Conservation (phyloP, 1,284 basidiomycete genomes). For the Ustanciosporium gigantosporum region DNA sequence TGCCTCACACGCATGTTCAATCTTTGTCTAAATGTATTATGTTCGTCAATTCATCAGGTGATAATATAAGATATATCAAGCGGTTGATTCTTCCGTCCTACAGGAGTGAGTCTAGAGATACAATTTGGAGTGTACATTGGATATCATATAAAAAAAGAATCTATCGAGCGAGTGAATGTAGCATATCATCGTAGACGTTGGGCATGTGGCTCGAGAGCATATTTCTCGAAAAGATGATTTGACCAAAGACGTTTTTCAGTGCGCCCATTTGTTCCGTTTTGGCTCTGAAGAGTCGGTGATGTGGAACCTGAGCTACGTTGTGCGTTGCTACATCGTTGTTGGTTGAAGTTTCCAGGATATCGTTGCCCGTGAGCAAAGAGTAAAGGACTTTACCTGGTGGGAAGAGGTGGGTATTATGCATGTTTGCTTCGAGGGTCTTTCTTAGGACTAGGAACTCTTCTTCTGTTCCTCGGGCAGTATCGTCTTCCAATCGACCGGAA, state of each 20-base stretch:
- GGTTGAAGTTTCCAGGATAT: slow-evolving; percentile 62
- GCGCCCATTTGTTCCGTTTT: slow-evolving; percentile 10
- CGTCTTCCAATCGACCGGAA: slow-evolving; percentile 16
- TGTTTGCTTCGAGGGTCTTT: slow-evolving; percentile 81
- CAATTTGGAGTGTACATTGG: too few species aligned
- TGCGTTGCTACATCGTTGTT: background rate
- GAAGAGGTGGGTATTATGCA: slow-evolving; percentile 74
- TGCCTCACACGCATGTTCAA: too few species aligned
- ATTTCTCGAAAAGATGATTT: slow-evolving; percentile 77
- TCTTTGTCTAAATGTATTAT: too few species aligned
- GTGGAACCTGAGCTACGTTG: slow-evolving; percentile 1
- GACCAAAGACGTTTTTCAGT: slow-evolving; percentile 69
- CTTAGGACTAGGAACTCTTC: slow-evolving; percentile 68
- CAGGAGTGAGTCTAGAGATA: too few species aligned
- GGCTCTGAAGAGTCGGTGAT: slow-evolving; percentile 22
- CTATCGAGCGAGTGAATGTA: slow-evolving; percentile 26
- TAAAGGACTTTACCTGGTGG: slow-evolving; percentile 79
- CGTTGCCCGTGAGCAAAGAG: slow-evolving; percentile 72
- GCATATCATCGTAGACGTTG: slow-evolving; percentile 61
- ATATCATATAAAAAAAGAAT: too few species aligned
- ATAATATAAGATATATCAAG: too few species aligned
- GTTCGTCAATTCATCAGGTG: too few species aligned
- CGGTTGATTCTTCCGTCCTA: too few species aligned
- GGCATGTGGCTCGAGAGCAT: slow-evolving; percentile 77
- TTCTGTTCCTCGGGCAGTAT: slow-evolving; percentile 9